phyloP scores from a whole-genome alignment of 768 basidiomycete species.

The Leccinum fibrillosum region DNA sequence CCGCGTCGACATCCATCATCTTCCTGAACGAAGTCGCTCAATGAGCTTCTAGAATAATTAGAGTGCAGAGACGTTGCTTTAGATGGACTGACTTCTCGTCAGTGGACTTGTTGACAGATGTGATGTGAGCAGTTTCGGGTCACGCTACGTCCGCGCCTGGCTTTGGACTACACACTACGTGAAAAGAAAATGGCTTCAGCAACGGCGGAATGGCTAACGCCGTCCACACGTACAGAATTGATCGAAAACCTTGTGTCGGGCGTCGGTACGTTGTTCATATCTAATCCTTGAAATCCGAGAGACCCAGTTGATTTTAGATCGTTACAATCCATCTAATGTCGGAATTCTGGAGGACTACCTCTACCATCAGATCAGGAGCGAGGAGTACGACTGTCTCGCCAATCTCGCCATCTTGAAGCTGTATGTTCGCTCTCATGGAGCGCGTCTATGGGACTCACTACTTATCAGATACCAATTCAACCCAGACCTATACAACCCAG shows the following conservation, averaged over 20 bases:
- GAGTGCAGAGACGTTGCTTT: not conserved
- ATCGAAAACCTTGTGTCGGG: conserved; percentile 91
- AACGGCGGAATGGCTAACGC: conserved; percentile 66
- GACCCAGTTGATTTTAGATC: conserved; percentile 52
- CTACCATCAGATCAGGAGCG: conserved; percentile 86
- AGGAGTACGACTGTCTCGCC: conserved; percentile 92
- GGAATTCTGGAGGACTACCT: conserved; percentile 95
- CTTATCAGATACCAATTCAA: conserved; percentile 88
- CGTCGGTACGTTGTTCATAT: conserved; percentile 57
- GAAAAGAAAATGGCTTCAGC: conserved; percentile 29
- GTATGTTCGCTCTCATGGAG: conserved; percentile 38
- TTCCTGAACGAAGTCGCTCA: not conserved
- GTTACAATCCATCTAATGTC: conserved; percentile 95
- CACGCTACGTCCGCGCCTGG: not conserved
- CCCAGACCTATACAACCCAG: conserved; percentile 86
- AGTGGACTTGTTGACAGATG: not conserved
- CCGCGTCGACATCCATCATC: conserved; percentile 17
- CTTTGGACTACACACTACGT: not conserved
- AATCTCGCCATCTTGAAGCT: conserved; percentile 94
- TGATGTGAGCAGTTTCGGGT: conserved; percentile 7
- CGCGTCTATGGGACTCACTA: not conserved
- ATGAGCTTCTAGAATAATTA: not conserved
- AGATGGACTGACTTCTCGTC: not conserved
- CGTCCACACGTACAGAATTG: conserved; percentile 75
- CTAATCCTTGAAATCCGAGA: not conserved